Conservation (phyloP, 2,329 filamentous ascomycete genomes). For the Celoporthe dispersa region DNA sequence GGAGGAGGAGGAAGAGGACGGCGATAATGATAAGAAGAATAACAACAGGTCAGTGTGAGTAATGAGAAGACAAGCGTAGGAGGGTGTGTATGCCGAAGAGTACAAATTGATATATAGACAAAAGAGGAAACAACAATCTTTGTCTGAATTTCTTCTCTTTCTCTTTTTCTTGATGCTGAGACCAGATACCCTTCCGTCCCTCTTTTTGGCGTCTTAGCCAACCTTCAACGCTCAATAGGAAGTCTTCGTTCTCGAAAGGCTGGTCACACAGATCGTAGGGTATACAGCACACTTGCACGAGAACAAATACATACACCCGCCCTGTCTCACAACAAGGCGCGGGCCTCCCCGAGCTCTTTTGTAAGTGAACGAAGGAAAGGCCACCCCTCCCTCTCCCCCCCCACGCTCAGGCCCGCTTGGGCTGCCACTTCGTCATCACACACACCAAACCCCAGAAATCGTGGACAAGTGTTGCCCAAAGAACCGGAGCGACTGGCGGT, state of each 20-base stretch:
- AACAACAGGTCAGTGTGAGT: neutral
- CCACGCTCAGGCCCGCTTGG: neutral
- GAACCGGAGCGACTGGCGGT: neutral
- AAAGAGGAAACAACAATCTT: neutral
- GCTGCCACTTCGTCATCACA: neutral
- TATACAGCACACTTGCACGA: neutral
- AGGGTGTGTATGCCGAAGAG: neutral
- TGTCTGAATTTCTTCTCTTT: neutral
- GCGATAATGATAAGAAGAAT: neutral
- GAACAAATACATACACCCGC: neutral
- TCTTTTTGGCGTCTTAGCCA: neutral
- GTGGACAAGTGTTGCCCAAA: neutral
- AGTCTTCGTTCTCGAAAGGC: neutral
- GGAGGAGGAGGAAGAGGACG: too few relatives aligned
- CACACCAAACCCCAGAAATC: too few relatives aligned
- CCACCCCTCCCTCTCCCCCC: too few relatives aligned
- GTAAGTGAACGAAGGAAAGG: neutral
- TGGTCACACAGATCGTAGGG: neutral
- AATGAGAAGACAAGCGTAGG: neutral
- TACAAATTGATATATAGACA: neutral
- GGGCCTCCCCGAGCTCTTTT: conserved; percentile 2
- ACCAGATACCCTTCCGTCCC: neutral
- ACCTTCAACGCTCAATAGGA: neutral
- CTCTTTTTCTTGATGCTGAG: neutral
- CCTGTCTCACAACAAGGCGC: conserved; percentile 2